Base-by-base conservation (phyloP, 768 basidiomycete species). In the Naematelia aurantialba region DNA sequence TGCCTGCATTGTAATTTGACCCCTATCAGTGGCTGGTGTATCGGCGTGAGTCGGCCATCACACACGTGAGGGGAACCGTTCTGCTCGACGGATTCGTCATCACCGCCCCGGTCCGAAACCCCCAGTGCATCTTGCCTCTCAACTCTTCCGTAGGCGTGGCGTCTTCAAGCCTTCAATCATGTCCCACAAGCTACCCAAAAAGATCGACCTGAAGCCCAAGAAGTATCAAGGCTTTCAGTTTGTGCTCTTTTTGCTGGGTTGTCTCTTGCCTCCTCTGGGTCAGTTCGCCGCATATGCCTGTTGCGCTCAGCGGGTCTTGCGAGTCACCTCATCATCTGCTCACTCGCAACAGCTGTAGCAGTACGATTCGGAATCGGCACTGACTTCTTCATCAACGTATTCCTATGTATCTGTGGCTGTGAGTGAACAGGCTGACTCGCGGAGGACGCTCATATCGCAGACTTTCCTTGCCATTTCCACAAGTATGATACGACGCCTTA, bases 221-320 rank as follows among this genome's bases (percentile, higher is more conserved):
- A 82, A 82, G 44, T 82, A 89, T 72, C 91, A 94, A 81, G 91
- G 86, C 26, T 94, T 87, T 75, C 79, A 85, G 13, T 85, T 88
- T 58, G 39, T 92, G 11, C 82, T 97, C 30, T 92, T 91, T 78
- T 84, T 96, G 52, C 76, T 89, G 58, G 93, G 92, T n/a, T 87
- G 89, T 1, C 81, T 97, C 52, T 85, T 97, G 58, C 92, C 92
- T 8, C 92, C 92, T 26, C 82, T 97, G 26, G 92, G 92, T 93
- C 49, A 54, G 83, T 78, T 17, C n/a, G 1, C 29, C n/a, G n/a
- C n/a, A n/a, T n/a, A n/a, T n/a, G n/a, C n/a, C n/a, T n/a, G n/a
- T n/a, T n/a, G n/a, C n/a, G n/a, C n/a, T n/a, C n/a, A n/a, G n/a
- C n/a, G n/a, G n/a, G n/a, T n/a, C n/a, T n/a, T n/a, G n/a, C n/a